These are phyloP conservation scores for Orobanche coerulescens DNA, from an alignment of 257 asterid species.

Conservation along the genomic window DNA sequence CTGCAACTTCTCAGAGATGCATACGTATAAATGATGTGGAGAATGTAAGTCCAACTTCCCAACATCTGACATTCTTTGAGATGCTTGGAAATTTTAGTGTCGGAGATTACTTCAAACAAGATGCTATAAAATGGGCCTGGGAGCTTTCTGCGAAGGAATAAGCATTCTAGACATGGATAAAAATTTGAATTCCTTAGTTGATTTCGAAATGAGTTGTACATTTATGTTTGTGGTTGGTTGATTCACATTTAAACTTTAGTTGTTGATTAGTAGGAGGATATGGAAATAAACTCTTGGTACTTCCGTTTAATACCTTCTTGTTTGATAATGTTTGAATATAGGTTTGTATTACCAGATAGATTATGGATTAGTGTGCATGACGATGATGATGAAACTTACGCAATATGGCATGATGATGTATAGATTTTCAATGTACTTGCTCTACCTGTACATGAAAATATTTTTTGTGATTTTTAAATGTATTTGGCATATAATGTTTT, in stretches of 20 bases:
- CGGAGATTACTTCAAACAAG: constrained; percentile 93
- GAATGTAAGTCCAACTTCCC: constrained; percentile 86
- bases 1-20: constrained; percentile 92
- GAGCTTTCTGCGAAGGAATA: constrained; percentile 83
- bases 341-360: constrained; percentile 64
- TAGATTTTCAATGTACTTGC: no score
- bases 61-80: constrained; percentile 98
- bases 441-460: not conserved
- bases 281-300: not conserved
- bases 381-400: constrained; percentile 73
- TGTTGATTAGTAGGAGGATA: not conserved
- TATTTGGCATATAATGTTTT: not conserved
- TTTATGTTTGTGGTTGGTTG: not conserved
- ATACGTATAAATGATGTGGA: constrained; percentile 86
- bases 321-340: constrained; percentile 20
- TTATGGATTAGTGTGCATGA: constrained; percentile 82
- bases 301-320: constrained; percentile 4
- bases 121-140: constrained; percentile 97
- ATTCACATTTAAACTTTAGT: not conserved
- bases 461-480: not conserved
- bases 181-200: constrained; percentile 9
- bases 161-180: constrained; percentile 22
- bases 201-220: not conserved
- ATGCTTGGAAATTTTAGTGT: constrained; percentile 98
- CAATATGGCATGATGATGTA: constrained; percentile 84